Evolutionary conservation across 2,329 filamentous ascomycete genomes (phyloP).

Genomic region (Rhynchosporium secalis): DNA sequence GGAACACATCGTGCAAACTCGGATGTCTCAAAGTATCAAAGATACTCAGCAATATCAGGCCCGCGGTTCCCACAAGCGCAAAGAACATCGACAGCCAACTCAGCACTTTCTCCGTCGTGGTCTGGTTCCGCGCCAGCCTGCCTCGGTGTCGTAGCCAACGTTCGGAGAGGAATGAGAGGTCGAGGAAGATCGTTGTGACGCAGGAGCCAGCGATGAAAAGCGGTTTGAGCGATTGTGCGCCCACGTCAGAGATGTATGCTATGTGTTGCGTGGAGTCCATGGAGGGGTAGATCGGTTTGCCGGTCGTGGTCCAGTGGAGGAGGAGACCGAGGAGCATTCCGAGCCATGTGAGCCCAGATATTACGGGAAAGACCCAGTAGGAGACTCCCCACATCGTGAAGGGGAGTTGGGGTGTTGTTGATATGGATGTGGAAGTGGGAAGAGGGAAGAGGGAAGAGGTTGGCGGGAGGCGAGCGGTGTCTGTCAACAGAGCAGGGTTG

Average conservation of each 20-base stretch:
- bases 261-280: constrained; percentile 61
- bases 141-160: constrained; percentile 82
- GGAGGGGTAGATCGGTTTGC: constrained; percentile 58
- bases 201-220: constrained; percentile 73
- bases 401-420: not conserved
- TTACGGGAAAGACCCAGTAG: constrained; percentile 62
- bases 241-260: constrained; percentile 72
- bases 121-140: constrained; percentile 73
- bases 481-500: no score
- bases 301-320: constrained; percentile 57
- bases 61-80: constrained; percentile 73
- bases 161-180: constrained; percentile 77
- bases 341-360: constrained; percentile 57
- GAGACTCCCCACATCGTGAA: constrained; percentile 39
- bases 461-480: not conserved
- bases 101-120: constrained; percentile 61
- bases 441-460: not conserved
- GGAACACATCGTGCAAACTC: constrained; percentile 70
- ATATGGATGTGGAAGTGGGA: not conserved
- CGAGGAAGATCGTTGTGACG: constrained; percentile 76
- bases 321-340: constrained; percentile 34
- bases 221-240: constrained; percentile 64
- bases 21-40: constrained; percentile 78
- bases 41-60: constrained; percentile 79
- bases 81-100: constrained; percentile 62